A percentile compares a stretch with the other conserved stretches of the same genome.
Evolutionary conservation across 495 filamentous ascomycete species (phyloP).

Genomic region (Clavariopsis aquatica): DNA sequence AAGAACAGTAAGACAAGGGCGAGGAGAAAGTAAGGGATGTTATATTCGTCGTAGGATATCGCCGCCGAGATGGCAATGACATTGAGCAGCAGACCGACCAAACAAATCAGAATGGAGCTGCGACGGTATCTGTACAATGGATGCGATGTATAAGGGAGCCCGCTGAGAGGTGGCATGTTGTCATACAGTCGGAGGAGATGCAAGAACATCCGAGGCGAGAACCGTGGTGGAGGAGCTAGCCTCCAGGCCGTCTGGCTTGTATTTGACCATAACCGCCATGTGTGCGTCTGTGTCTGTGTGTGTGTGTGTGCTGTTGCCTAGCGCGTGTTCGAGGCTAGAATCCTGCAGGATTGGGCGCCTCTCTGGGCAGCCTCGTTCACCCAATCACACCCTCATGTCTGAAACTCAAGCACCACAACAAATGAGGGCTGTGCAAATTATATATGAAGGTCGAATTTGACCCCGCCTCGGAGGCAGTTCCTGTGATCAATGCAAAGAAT

Average conservation of each 20-base stretch:
- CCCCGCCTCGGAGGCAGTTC: too few species aligned
- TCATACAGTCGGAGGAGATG: not conserved
- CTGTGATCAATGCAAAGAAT: too few species aligned
- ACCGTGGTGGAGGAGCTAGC: not conserved
- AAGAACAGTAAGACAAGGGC: slow-evolving; percentile 7
- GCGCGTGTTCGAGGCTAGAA: too few species aligned
- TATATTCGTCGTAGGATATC: not conserved
- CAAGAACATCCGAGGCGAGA: not conserved
- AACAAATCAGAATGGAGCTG: not conserved
- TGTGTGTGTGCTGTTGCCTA: too few species aligned
- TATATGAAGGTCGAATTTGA: too few species aligned
- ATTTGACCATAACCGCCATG: too few species aligned
- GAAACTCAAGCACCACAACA: too few species aligned
- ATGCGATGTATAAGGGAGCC: slow-evolving; percentile 20
- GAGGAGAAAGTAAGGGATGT: slow-evolving; percentile 11
- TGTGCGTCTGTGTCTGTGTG: too few species aligned
- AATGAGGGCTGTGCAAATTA: too few species aligned
- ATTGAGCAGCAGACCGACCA: slow-evolving; percentile 17
- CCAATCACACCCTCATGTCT: too few species aligned
- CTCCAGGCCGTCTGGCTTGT: not conserved
- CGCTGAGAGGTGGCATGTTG: not conserved
- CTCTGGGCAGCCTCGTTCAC: too few species aligned
- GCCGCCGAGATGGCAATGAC: slow-evolving; percentile 1
- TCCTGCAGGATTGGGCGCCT: too few species aligned
- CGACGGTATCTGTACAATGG: slow-evolving; percentile 21